Evolutionary conservation across 2,329 filamentous ascomycete genomes (phyloP).

Genomic region (Ophioceras dolichostomum): DNA sequence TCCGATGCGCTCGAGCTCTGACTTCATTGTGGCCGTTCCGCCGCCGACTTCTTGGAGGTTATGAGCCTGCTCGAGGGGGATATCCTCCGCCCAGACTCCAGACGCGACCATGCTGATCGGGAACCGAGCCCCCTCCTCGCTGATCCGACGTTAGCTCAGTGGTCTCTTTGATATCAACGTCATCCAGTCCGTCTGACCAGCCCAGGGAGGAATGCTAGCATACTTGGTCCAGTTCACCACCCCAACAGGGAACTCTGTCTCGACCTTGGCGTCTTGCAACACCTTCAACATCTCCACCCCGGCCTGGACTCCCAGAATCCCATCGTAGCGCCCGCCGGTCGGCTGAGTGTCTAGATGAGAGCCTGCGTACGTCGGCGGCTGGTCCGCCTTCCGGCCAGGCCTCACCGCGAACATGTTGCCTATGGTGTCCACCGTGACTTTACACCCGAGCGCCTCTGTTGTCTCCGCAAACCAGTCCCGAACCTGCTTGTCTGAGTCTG

Average conservation of each 20-base stretch:
- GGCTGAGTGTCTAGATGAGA: constrained; percentile 58
- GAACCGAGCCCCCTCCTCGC: constrained; percentile 72
- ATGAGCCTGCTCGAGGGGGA: constrained; percentile 48
- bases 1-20: constrained; percentile 58
- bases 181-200: constrained; percentile 73
- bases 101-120: constrained; percentile 63
- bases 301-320: constrained; percentile 62
- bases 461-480: constrained; percentile 65
- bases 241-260: constrained; percentile 60
- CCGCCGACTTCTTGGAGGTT: constrained; percentile 48
- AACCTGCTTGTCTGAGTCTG: constrained; percentile 57
- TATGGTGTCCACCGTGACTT: constrained; percentile 59
- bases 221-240: constrained; percentile 71
- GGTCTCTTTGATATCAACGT: constrained; percentile 29
- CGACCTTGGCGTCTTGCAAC: constrained; percentile 52
- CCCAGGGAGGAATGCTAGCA: too few species aligned
- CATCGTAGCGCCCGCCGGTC: constrained; percentile 58
- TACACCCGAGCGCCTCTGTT: constrained; percentile 51
- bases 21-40: constrained; percentile 50
- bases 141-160: constrained; percentile 14
- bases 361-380: constrained; percentile 55
- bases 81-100: constrained; percentile 63
- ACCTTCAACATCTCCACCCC: constrained; percentile 61
- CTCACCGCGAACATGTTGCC: constrained; percentile 70
- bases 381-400: constrained; percentile 47